phyloP scores from a whole-genome alignment of 1,139 yeast species.

The Pichia sp. region DNA sequence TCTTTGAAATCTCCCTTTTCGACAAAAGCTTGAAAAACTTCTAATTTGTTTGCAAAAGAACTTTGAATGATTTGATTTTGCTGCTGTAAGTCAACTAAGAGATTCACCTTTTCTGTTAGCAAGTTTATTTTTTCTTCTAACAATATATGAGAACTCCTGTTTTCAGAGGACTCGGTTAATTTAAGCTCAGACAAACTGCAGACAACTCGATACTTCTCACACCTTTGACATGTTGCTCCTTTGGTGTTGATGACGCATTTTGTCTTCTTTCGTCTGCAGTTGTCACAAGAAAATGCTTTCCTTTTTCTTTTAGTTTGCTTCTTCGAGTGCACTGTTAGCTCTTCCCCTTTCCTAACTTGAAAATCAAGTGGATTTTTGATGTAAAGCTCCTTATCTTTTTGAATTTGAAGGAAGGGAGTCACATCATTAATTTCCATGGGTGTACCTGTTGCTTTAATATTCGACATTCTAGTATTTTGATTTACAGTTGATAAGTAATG shows the following conservation, averaged over 20 bases:
- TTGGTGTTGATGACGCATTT: conserved; percentile 41
- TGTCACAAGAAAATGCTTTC: conserved; percentile 40
- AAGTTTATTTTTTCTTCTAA: background rate
- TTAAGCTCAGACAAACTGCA: background rate
- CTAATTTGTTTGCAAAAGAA: background rate
- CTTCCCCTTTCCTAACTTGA: too few species aligned
- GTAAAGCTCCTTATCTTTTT: too few species aligned
- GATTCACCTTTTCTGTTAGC: background rate
- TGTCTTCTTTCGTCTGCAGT: conserved; percentile 47
- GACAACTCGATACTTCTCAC: conserved; percentile 23
- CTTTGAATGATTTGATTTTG: background rate
- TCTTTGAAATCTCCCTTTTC: too few species aligned
- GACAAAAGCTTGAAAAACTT: too few species aligned
- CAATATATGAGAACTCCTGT: too few species aligned
- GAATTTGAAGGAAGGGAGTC: too few species aligned
- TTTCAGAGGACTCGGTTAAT: background rate
- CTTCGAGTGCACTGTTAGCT: too few species aligned
- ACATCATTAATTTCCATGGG: too few species aligned
- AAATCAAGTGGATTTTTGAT: too few species aligned
- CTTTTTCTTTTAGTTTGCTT: conserved; percentile 33
- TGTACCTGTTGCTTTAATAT: too few species aligned
- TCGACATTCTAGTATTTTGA: too few species aligned
- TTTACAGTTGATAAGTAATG: too few species aligned
- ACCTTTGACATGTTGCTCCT: conserved; percentile 35
- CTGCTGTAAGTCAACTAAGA: background rate